Evolutionary conservation across 2,329 filamentous ascomycete species (phyloP), one percentile per base, ranked within the genome.

Genomic region (Botryotinia narcissicola): DNA sequence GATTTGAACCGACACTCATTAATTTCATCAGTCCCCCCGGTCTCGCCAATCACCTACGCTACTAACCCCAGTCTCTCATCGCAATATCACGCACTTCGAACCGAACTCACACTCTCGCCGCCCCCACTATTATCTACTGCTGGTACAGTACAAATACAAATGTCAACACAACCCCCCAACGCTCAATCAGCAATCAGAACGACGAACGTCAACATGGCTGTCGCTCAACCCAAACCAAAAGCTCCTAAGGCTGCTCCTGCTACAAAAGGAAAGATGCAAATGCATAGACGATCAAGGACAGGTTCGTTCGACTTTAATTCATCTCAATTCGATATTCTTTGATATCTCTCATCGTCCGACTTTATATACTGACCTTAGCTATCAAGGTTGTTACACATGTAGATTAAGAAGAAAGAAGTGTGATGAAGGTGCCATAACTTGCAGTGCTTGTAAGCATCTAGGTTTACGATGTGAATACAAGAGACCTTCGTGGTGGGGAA

Each of bases 401-500:
- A 85, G 89, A 82, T 82, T 91, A 79, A 84, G 89, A 81, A 86
- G 89, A 77, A 91, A 91, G 84, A 91, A 91, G 86, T 91, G 89
- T 83, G 89, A 91, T 80, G 89, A 91, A 82, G 88, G 88, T 76
- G 84, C 85, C 54, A 88, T 88, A 71, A 84, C 86, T 79, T 91
- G 89, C 85, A 87, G 88, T 25, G 89, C 89, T 75, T 91, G 89
- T 87, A 90, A 89, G 78, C 79, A 82, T 74, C 91, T 99, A 73
- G 92, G 93, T 71, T 87, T 99, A 73, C 87, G 88, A 80, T 99
- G 96, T 85, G 94, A 98, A 86, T 99, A 98, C 86, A 97, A 97
- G 87, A 87, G 95, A 81, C 96, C 96, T 54, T 90, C 93, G 84
- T 99, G 96, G 96, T 99, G 96, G 96, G 93, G 92, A 84, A 98